Evolutionary conservation across 768 basidiomycete genomes (phyloP).

Genomic region (Lentinula sp.): DNA sequence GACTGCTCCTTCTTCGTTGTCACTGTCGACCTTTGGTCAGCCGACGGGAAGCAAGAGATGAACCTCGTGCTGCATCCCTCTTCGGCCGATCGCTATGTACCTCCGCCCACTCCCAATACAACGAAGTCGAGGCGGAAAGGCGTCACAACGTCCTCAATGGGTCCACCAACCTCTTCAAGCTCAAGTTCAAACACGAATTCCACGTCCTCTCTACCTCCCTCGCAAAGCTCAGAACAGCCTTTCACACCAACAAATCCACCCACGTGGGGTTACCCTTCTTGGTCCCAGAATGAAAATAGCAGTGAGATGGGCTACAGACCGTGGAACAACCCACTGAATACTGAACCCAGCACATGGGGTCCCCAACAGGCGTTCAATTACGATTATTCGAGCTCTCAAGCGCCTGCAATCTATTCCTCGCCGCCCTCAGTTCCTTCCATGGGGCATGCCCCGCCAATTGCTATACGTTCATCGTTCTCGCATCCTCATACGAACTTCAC

Average conservation of each 20-base stretch:
- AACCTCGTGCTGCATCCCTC: slow-evolving; percentile 88
- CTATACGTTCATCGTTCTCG: not conserved
- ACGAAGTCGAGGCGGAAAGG: slow-evolving; percentile 21
- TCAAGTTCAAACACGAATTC: slow-evolving; percentile 35
- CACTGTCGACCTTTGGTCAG: slow-evolving; percentile 90
- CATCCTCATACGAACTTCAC: not conserved
- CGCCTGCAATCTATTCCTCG: not conserved
- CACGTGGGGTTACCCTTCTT: slow-evolving; percentile 51
- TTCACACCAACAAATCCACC: slow-evolving; percentile 38
- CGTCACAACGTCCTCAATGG: slow-evolving; percentile 5
- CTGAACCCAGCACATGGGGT: not conserved
- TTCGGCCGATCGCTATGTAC: slow-evolving; percentile 68
- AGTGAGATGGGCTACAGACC: slow-evolving; percentile 3
- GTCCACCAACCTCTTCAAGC: slow-evolving; percentile 23
- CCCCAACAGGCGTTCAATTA: not conserved
- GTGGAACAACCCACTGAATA: slow-evolving; percentile 1
- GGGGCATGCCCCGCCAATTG: not conserved
- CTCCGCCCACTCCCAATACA: slow-evolving; percentile 20
- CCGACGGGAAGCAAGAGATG: slow-evolving; percentile 75
- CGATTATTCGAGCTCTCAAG: not conserved
- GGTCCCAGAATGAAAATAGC: slow-evolving; percentile 2
- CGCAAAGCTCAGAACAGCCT: slow-evolving; percentile 33
- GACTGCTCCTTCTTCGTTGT: slow-evolving; percentile 87
- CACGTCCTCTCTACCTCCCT: slow-evolving; percentile 37
- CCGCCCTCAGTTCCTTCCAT: slow-evolving; percentile 1